Base-by-base conservation (phyloP, 148 eudicot genomes). In the Rhododendron ovatum region DNA sequence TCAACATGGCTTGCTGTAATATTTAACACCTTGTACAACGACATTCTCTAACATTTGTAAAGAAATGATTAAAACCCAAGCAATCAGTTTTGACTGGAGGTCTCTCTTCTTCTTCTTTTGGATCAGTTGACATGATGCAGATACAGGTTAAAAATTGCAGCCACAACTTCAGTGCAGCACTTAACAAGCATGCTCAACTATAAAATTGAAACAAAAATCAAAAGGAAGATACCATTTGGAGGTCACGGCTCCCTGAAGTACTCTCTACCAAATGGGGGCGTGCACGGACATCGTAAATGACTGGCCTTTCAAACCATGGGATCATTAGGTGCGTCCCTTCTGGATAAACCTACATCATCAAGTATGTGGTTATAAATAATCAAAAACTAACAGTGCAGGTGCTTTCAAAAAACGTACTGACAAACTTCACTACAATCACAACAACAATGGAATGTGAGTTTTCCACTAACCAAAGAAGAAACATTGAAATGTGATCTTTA, bases 191-290 rank as follows among this genome's bases (percentile, higher is more conserved):
- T 73, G 39, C 75, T 47, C 33, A 82, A 75, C 65, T 59, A 53
- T 41, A 71, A n/a, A 78, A 53, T 43, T 13, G 33, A 2, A 15
- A 67, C 10, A 39, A 69, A 45, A 65, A 28, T 65, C 7, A 6
- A 65, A 61, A 83, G 39, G 11, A 83, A 83, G 14, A 71, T 90
- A 96, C 99, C 99, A 96, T 96, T 89, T 96, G 99, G 69, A 96
- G 99, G 84, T 96, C 99, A 90, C 94, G 99, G 82, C 99, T 96
- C 51, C 99, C 99, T 47, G 99, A 93, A 9, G 98, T 95, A 89
- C 99, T 95, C 89, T 96, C 98, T 61, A 94, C 96, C 80, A 96
- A 88, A 89, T 94, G 92, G 73, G 99, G 99, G 20, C 95, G 96
- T 61, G 99, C 98, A 83, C 99, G 98, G 48, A 96, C 98, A 90